phyloP scores from a whole-genome alignment of 306 rosid genomes.

The Fragaria nilgerrensis region DNA sequence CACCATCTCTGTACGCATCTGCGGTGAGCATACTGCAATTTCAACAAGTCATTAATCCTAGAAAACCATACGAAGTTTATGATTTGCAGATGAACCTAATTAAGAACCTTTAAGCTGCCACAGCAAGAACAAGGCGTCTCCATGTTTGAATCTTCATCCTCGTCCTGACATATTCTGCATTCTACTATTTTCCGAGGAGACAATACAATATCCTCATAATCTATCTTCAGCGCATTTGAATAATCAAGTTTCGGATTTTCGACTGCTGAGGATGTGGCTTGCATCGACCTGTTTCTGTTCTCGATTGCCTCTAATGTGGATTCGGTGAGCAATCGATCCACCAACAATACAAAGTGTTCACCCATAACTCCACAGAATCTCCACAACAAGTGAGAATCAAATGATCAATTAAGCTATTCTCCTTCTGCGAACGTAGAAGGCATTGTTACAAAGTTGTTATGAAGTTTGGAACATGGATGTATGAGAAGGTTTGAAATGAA shows the following conservation, averaged over 20 bases:
- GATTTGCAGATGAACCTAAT: not conserved
- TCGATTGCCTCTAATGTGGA: slow-evolving; percentile 89
- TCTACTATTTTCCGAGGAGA: slow-evolving; percentile 56
- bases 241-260: slow-evolving; percentile 35
- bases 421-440: slow-evolving; percentile 21
- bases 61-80: not conserved
- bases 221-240: slow-evolving; percentile 36
- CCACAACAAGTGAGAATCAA: slow-evolving; percentile 16
- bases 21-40: slow-evolving; percentile 89
- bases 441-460: not conserved
- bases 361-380: slow-evolving; percentile 56
- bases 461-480: not conserved
- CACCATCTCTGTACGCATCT: slow-evolving; percentile 94
- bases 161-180: slow-evolving; percentile 96
- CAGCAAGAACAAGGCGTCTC: slow-evolving; percentile 96
- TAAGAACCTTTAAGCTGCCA: slow-evolving; percentile 87
- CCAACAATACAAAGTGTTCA: slow-evolving; percentile 86
- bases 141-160: slow-evolving; percentile 85
- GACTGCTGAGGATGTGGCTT: slow-evolving; percentile 52
- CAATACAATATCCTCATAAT: slow-evolving; percentile 27
- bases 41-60: slow-evolving; percentile 1
- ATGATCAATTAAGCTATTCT: slow-evolving; percentile 26
- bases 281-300: slow-evolving; percentile 60
- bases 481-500: not conserved
- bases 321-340: slow-evolving; percentile 89